Evolutionary conservation across 805 yeast species (phyloP), one percentile per base, ranked within the genome.

Genomic region (Kuraishia ogatae): DNA sequence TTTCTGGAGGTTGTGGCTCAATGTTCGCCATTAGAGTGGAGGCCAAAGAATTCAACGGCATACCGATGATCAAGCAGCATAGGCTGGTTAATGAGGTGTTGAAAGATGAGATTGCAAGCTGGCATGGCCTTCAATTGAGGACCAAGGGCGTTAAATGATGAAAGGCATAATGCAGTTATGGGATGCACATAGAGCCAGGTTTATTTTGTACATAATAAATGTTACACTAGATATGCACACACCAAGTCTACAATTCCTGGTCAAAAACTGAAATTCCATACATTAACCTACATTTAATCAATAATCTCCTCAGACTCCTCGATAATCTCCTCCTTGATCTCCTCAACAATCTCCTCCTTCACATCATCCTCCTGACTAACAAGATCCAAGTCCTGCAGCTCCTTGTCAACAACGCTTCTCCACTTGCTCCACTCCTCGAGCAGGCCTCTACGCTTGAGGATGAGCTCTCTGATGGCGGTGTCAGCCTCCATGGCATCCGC

Each of bases 1-100:
- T 93, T 8, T 85, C 94, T 26, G 98, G 93, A 20, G 99, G 99
- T 0, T 94, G 99, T 71, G 99, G 99, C 1, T 91, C 97, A 6
- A 94, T 94, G 99, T 94, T 90, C 71, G 90, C 96, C 51, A 93
- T 94, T 53, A 73, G 77, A 56, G 80, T 94, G 19, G 87, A 84
- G 50, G 84, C 94, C 54, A 76, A 75, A 1, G 73, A 81, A 63
- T 94, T 94, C 71, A 82, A 87, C 61, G 96, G 96, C 0, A 65
- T 89, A 50, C 74, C 89, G 1, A 89, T 89, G 84, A 78, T 94
- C 60, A 92, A 91, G 66, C 99, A 94, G 68, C 99, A 94, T 65
- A 79, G 97, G 57, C 68, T 93, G 61, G 98, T 94, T 17, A 93
- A 94, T 69, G 81, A 82, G 54, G 75, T 84, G 1, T 74, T 94